A percentile compares a stretch with the other conserved stretches of the same genome.
These are phyloP conservation scores for Fusarium sp. DNA, from an alignment of 2,329 filamentous ascomycete species.

Conservation along the genomic window DNA sequence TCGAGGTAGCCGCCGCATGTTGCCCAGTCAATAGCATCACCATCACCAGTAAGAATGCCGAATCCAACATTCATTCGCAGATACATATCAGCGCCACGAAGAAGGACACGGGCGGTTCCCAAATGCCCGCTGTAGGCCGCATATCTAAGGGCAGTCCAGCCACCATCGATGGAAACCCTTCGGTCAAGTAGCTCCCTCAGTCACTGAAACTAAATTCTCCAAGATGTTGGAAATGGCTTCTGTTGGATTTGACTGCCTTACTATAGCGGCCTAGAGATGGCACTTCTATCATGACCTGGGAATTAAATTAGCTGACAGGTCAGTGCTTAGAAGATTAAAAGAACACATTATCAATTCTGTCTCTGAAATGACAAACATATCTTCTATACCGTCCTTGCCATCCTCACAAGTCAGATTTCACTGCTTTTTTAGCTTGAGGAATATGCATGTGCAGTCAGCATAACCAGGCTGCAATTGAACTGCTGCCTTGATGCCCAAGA, in stretches of 20 bases:
- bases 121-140: neutral
- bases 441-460: too few species aligned
- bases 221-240: neutral
- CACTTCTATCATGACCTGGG: neutral
- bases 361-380: too few species aligned
- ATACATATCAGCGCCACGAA: neutral
- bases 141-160: neutral
- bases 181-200: neutral
- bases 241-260: neutral
- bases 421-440: too few species aligned
- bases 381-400: too few species aligned
- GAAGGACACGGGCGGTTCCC: neutral
- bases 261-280: neutral
- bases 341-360: too few species aligned
- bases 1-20: neutral
- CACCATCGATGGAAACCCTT: rapidly evolving
- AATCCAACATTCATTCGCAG: neutral
- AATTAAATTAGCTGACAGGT: neutral
- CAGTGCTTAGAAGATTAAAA: neutral
- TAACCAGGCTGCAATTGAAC: too few species aligned
- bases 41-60: neutral
- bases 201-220: neutral
- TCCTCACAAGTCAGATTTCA: too few species aligned
- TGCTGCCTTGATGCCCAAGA: too few species aligned
- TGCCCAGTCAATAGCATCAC: neutral